Percentiles rank a stretch among this genome's conserved stretches.
Conservation (phyloP, 495 filamentous ascomycete species). For the Tuber melanosporum region DNA sequence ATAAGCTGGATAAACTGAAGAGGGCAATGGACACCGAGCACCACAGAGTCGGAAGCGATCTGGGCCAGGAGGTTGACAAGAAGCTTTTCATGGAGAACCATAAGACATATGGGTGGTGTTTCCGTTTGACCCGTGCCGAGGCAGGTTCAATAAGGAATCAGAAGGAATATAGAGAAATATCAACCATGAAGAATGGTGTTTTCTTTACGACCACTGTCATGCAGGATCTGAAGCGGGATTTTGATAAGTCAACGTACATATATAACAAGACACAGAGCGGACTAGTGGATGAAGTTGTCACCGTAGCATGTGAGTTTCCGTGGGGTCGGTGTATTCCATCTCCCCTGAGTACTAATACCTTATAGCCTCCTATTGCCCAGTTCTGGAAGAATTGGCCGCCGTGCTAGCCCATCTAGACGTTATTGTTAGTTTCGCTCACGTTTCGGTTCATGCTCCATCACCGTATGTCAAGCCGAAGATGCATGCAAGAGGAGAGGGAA, state of each 20-base stretch:
- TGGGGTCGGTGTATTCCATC: not conserved
- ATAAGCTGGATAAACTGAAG: constrained; percentile 77
- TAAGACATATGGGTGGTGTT: constrained; percentile 91
- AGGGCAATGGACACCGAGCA: constrained; percentile 83
- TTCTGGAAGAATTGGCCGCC: constrained; percentile 81
- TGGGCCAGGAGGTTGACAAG: constrained; percentile 93
- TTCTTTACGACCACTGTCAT: constrained; percentile 92
- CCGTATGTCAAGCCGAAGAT: constrained; percentile 88
- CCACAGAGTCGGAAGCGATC: constrained; percentile 61
- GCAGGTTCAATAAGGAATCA: constrained; percentile 90
- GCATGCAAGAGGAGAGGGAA: constrained; percentile 82
- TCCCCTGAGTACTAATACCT: constrained; percentile 5
- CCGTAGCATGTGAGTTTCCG: constrained; percentile 55
- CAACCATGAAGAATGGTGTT: constrained; percentile 97
- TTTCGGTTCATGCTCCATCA: constrained; percentile 84
- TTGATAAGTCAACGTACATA: constrained; percentile 87
- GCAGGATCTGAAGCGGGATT: constrained; percentile 75
- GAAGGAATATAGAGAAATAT: constrained; percentile 83
- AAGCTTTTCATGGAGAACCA: constrained; percentile 98
- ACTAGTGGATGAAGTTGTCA: constrained; percentile 85
- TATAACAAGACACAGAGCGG: constrained; percentile 94
- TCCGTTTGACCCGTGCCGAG: constrained; percentile 86
- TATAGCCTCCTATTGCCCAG: constrained; percentile 79
- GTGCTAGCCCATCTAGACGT: constrained; percentile 93
- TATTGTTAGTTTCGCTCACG: constrained; percentile 90